Percentiles rank a stretch among this genome's conserved stretches.
These are phyloP conservation scores for Patellifolia procumbens DNA, from an alignment of 179 eudicot species.

Conservation along the genomic window DNA sequence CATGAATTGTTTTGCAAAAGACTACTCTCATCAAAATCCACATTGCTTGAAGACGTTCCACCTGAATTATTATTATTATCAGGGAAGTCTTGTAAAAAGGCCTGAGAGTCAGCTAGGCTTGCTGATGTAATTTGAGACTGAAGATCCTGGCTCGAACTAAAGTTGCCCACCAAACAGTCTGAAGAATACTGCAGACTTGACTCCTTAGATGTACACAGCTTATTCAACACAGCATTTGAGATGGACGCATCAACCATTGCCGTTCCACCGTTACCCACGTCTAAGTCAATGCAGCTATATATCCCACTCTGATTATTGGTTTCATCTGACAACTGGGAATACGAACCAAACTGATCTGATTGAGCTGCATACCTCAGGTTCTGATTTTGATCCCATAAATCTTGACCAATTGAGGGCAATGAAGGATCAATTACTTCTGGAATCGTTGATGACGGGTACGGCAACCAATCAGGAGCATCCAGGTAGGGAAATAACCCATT, in stretches of 20 bases:
- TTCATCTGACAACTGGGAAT: constrained; percentile 55
- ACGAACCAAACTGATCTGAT: constrained; percentile 38
- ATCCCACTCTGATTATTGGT: constrained; percentile 62
- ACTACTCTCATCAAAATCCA: constrained; percentile 66
- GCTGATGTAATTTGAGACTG: constrained; percentile 92
- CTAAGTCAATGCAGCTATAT: constrained; percentile 65
- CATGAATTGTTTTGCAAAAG: constrained; percentile 68
- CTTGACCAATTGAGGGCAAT: constrained; percentile 45
- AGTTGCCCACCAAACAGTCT: constrained; percentile 60
- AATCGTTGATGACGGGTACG: constrained; percentile 30
- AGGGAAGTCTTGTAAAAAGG: constrained; percentile 73
- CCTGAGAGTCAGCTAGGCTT: constrained; percentile 77
- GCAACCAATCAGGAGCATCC: constrained; percentile 48
- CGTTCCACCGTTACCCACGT: constrained; percentile 59
- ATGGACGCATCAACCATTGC: constrained; percentile 69
- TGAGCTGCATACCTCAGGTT: constrained; percentile 38
- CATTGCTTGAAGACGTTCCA: constrained; percentile 84
- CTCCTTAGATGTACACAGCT: constrained; percentile 55
- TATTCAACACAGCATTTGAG: constrained; percentile 60
- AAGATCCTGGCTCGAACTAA: constrained; percentile 78
- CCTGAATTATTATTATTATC: constrained; percentile 73
- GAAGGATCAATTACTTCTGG: constrained; percentile 35
- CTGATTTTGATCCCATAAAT: constrained; percentile 55
- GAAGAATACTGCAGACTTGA: constrained; percentile 62
- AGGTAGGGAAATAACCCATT: constrained; percentile 45